Base-by-base conservation (phyloP, 352 stramenopile species). In the Aphanomyces cochlioides region DNA sequence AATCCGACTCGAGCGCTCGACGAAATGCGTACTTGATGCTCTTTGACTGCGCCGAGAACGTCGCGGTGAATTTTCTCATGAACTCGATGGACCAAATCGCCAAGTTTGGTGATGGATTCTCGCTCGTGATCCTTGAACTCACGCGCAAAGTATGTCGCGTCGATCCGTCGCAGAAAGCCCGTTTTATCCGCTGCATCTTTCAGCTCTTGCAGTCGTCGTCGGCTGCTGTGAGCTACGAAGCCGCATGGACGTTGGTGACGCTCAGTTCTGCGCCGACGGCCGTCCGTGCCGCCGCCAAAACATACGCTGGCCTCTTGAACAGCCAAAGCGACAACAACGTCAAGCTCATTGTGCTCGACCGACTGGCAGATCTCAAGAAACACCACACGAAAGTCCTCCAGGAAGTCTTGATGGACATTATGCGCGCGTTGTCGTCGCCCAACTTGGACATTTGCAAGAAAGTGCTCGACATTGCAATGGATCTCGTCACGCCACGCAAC, bases 321-420 rank as follows among this genome's bases (percentile, higher is more conserved):
- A 95, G 86, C 40, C 95, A 99, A 78, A 99, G 96, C 78, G 98
- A 99, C 81, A 99, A 99, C 81, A 99, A 99, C 74, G 96, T 99
- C 58, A 99, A 99, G 83, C 87, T 99, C 13, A 99, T 99, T 79
- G 95, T 99, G 47, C 84, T 99, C 19, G 97, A 99, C 74, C 90
- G 97, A 4, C 84, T 99, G 12, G 92, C 92, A 21, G 92, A 96
- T 56, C 84, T 99, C n/a, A 98, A 98, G 79, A 97, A 98, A 76
- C 94, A 98, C 74, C 90, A 97, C 72, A 91, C 87, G 34, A 99
- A 99, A 84, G 89, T 99, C 71, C 74, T 99, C 40, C 96, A 99
- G 79, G 97, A 99, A 74, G 90, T 99, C 41, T 80, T 99, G 61
- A 99, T 99, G 96, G 98, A 99, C 76, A 98, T 99, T 66, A 89